Percentiles rank a stretch among this genome's conserved stretches.
phyloP scores from a whole-genome alignment of 1,139 yeast species.

The Zygosaccharomyces sapae region DNA sequence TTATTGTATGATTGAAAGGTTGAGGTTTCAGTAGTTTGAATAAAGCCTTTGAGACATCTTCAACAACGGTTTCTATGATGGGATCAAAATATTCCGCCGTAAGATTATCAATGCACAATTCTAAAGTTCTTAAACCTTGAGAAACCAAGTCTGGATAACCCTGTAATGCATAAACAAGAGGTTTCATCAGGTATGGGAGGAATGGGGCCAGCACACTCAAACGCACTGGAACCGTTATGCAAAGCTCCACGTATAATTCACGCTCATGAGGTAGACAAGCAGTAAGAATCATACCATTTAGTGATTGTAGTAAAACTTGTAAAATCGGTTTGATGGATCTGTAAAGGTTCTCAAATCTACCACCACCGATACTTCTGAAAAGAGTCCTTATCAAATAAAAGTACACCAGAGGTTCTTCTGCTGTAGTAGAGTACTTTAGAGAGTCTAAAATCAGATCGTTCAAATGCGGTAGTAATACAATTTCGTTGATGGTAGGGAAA shows the following conservation, averaged over 20 bases:
- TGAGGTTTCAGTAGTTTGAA: conserved; percentile 90
- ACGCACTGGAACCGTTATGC: conserved; percentile 93
- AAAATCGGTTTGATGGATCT: conserved; percentile 88
- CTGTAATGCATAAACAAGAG: conserved; percentile 83
- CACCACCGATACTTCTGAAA: conserved; percentile 94
- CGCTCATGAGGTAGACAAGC: conserved; percentile 88
- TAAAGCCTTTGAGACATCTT: conserved; percentile 86
- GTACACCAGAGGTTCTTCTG: conserved; percentile 87
- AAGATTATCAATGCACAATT: conserved; percentile 91
- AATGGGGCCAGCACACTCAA: conserved; percentile 92
- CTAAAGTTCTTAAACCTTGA: conserved; percentile 91
- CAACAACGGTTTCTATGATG: conserved; percentile 89
- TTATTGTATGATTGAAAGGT: conserved; percentile 85
- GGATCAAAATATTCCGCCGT: conserved; percentile 98
- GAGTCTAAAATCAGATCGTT: conserved; percentile 78
- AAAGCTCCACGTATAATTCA: conserved; percentile 88
- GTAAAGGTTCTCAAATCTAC: conserved; percentile 85
- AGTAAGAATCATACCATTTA: conserved; percentile 75
- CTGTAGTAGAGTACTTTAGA: conserved; percentile 73
- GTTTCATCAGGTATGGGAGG: conserved; percentile 79
- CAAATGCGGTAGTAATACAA: conserved; percentile 81
- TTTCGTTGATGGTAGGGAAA: conserved; percentile 83
- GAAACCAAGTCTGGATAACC: conserved; percentile 89
- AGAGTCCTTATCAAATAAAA: conserved; percentile 83
- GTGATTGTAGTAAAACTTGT: conserved; percentile 78